Evolutionary conservation across 352 stramenopile species (phyloP), one percentile per base, ranked within the genome.

Genomic region (Thalassiosira exigua): DNA sequence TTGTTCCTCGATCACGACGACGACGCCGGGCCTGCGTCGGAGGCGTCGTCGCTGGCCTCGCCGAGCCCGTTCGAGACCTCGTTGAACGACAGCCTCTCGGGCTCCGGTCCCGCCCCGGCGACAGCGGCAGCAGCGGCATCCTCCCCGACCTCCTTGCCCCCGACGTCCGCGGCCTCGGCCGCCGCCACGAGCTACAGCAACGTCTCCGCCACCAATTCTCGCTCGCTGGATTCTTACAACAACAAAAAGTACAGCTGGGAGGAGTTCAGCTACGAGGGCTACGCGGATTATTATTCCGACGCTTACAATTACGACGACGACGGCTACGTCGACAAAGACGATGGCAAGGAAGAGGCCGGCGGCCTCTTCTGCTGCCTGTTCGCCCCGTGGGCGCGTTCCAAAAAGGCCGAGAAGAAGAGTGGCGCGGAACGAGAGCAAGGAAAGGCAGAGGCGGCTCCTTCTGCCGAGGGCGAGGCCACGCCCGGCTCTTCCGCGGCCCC

Each of bases 231-330:
- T 62, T 62, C 54, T 3, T 62, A 62, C 41, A 36, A 22, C 22
- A 33, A 39, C 14, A 0, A 22, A 46, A 19, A 33, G 26, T 19
- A 30, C 5, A 29, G 27, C 30, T 57, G 14, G 44, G n/a, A 71
- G 26, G 53, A 65, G 29, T 82, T 85, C 48, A 59, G 82, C 12
- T 85, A 85, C 39, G 77, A 81, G 48, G 77, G 67, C n/a, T 82
- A 82, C 33, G 56, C 51, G 14, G 77, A 82, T 54, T 81, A 82
- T 48, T 82, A 82, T 36, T 39, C 65, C 24, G 72, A 85, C 1
- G 48, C 30, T n/a, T 71, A 77, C 51, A 71, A 58, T 57, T 74
- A 73, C 51, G 59, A 78, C 14, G 42, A 61, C 12, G 48, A 75
- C 44, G 21, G 27, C 32, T 27, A 69, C 66, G 22, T 46, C 14